Conservation (phyloP, 2,329 filamentous ascomycete species). For the Fusarium burgessii region DNA sequence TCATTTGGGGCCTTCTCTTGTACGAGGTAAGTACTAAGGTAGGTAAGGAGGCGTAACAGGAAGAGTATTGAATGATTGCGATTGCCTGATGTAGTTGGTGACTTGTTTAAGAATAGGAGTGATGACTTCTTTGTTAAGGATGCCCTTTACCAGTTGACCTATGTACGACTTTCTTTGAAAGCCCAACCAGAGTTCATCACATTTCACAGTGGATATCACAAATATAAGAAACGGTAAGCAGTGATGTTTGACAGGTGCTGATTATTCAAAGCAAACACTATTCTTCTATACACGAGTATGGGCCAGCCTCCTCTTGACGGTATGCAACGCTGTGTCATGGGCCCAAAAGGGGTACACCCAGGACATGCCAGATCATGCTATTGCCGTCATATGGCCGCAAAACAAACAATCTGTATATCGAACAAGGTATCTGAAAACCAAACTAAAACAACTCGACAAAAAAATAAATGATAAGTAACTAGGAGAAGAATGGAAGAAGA, state of each 20-base stretch:
- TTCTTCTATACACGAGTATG: constrained; percentile 54
- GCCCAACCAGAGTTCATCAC: not conserved
- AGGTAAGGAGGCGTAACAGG: not conserved
- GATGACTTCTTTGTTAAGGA: not conserved
- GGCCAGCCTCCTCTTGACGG: constrained; percentile 48
- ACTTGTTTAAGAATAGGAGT: not conserved
- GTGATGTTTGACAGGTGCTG: constrained; percentile 42
- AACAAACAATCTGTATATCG: constrained; percentile 62
- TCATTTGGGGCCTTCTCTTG: not conserved
- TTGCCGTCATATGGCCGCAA: constrained; percentile 44
- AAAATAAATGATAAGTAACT: constrained; percentile 37
- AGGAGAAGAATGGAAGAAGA: constrained; percentile 43
- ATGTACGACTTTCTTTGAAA: not conserved
- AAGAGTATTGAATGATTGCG: not conserved
- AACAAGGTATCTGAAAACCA: constrained; percentile 69
- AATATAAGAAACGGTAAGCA: not conserved
- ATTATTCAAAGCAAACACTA: constrained; percentile 51
- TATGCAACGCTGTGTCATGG: constrained; percentile 22
- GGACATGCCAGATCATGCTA: constrained; percentile 34
- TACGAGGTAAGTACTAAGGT: not conserved
- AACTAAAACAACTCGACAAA: constrained; percentile 41
- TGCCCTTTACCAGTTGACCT: not conserved
- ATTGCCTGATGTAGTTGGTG: not conserved
- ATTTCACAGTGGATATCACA: not conserved
- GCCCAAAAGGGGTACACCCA: constrained; percentile 17